Percentiles rank a stretch among this genome's conserved stretches.
phyloP scores from a whole-genome alignment of 1,139 yeast species.

The Yamadazyma kanchanaburiensis region DNA sequence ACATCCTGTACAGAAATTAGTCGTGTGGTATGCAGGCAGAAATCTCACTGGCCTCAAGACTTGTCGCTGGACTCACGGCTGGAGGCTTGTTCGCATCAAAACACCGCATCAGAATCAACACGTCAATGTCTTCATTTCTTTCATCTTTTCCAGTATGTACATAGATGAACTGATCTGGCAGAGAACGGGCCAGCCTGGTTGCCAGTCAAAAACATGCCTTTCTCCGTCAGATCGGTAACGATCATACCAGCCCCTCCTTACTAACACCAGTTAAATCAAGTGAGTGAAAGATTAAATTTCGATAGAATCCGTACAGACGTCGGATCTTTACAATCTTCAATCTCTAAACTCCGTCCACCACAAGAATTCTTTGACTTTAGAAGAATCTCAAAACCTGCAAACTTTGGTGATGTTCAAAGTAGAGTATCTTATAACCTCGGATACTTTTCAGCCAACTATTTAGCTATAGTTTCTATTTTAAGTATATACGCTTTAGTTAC shows the following conservation, averaged over 20 bases:
- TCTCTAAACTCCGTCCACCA: slow-evolving; percentile 78
- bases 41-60: no score
- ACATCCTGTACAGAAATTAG: no score
- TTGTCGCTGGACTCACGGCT: no score
- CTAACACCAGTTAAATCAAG: slow-evolving; percentile 32
- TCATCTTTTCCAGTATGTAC: slow-evolving; percentile 17
- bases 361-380: slow-evolving; percentile 92
- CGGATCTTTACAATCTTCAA: slow-evolving; percentile 50
- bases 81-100: no score
- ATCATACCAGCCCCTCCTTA: slow-evolving; percentile 6
- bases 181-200: not conserved
- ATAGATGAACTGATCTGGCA: not conserved
- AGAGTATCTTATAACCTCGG: slow-evolving; percentile 84
- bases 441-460: slow-evolving; percentile 85
- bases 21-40: no score
- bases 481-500: slow-evolving; percentile 63
- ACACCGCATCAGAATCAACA: no score
- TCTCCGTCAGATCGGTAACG: not conserved
- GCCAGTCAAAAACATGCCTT: not conserved
- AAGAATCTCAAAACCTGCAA: slow-evolving; percentile 85
- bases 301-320: slow-evolving; percentile 47
- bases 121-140: slow-evolving; percentile 14
- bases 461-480: slow-evolving; percentile 67
- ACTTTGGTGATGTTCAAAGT: slow-evolving; percentile 85
- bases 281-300: slow-evolving; percentile 48